Base-by-base conservation (phyloP, 495 filamentous ascomycete genomes). In the Neurospora discreta region DNA sequence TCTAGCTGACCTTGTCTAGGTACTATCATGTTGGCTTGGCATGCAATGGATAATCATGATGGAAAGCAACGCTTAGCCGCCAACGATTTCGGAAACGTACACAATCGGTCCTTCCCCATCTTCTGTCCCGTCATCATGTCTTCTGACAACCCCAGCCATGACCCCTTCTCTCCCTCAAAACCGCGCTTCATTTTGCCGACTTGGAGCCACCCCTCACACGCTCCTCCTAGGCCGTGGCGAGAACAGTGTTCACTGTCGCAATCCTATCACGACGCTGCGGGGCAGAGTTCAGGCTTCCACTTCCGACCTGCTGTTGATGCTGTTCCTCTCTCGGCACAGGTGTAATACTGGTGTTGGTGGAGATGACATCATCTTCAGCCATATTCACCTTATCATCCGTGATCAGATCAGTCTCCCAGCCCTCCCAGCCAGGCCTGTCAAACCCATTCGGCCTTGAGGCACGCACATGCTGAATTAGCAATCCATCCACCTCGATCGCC, bases 361-460 rank as follows among this genome's bases (percentile, higher is more conserved):
- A 20, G 42, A 20, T n/a, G 42, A 18, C n/a, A 3, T 44, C 8
- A 10, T 44, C 42, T 20, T 44, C 78, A 82, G 75, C 46, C 73
- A 74, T 40, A 23, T 39, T 16, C 5, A 36, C 67, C 38, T 30
- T 20, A 23, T 23, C 40, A 26, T 39, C 40, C 38, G 70, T 60
- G 60, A 71, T 71, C 74, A 80, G 80, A 73, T 85, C 82, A 44
- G 78, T 79, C 73, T 84, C 82, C 84, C 83, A 82, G 69, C 74
- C 78, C 7, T 85, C 84, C 88, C 86, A 89, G 46, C 74, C 82
- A 11, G 85, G 77, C 72, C 76, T 73, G 73, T 89, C 88, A 71
- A 80, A 87, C 13, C 87, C 88, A 78, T 89, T 90, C 9, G 88
- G 87, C 71, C 87, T 82, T 44, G 84, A 83, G 26, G 84, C 80